A percentile compares a stretch with the other conserved stretches of the same genome.
Conservation (phyloP, 306 rosid genomes). For the Cicer cuneatum region DNA sequence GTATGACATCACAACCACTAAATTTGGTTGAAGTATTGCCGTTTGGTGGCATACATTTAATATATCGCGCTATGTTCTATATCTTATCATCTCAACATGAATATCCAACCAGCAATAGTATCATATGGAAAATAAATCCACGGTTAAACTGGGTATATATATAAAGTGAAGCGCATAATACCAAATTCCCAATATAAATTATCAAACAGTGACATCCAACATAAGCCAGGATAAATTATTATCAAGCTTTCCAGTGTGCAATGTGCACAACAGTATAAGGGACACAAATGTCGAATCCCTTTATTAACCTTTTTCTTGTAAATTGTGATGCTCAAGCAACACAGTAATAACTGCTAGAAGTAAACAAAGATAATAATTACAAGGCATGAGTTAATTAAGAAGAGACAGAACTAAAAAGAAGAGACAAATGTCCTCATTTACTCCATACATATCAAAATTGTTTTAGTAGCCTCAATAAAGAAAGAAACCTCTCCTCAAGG, state of each 20-base stretch:
- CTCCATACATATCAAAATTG: slow-evolving; percentile 58
- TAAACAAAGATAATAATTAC: slow-evolving; percentile 41
- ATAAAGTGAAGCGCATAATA: background rate
- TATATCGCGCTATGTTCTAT: background rate
- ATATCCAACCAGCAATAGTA: background rate
- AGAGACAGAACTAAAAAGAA: background rate
- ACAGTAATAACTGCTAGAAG: slow-evolving; percentile 14
- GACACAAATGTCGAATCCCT: background rate
- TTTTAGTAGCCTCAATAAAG: slow-evolving; percentile 43
- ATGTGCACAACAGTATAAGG: background rate
- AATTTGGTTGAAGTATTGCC: background rate
- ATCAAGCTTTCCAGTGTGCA: background rate
- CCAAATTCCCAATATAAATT: background rate
- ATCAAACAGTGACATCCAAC: too few relatives aligned
- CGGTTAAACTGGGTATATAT: background rate
- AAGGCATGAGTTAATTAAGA: slow-evolving; percentile 28
- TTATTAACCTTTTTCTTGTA: slow-evolving; percentile 31
- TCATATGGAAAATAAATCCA: background rate
- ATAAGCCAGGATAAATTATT: background rate
- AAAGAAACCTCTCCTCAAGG: slow-evolving; percentile 61
- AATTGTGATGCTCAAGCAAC: slow-evolving; percentile 48
- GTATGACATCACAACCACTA: too few relatives aligned
- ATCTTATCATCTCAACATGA: background rate
- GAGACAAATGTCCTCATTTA: background rate
- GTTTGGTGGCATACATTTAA: background rate